phyloP scores from a whole-genome alignment of 1,284 basidiomycete genomes.

The Coriolopsis trogii region DNA sequence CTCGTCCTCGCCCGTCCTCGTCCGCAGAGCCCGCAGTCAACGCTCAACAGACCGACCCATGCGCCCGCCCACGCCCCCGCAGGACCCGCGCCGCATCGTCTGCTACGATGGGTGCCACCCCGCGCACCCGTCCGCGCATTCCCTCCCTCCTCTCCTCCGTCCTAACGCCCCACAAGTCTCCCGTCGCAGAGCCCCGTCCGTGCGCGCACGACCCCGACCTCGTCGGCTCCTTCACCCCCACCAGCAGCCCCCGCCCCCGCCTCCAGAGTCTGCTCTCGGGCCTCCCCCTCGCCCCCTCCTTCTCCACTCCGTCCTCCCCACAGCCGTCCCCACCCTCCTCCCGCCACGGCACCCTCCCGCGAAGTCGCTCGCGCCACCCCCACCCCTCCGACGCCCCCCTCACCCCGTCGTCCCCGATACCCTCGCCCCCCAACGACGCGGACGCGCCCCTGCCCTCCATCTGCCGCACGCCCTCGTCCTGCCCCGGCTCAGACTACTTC shows the following conservation, averaged over 20 bases:
- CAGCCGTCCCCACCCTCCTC: conserved; percentile 1
- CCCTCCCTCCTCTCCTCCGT: conserved; percentile 25
- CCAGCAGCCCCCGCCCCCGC: conserved; percentile 29
- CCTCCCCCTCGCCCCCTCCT: neutral
- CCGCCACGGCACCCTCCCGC: neutral
- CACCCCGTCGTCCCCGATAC: neutral
- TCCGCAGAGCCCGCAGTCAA: neutral
- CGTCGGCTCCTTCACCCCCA: conserved; percentile 34
- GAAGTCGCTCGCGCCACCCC: conserved; percentile 3
- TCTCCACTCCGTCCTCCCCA: conserved; percentile 9
- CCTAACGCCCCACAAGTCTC: conserved; percentile 18
- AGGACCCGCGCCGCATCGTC: conserved; percentile 18
- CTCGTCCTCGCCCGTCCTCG: neutral
- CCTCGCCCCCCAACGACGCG: conserved; percentile 1
- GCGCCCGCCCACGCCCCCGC: neutral
- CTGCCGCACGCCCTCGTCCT: conserved; percentile 35
- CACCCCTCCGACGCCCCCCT: conserved; percentile 1
- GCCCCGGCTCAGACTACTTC: conserved; percentile 34
- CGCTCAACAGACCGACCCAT: too few species aligned
- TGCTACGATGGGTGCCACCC: conserved; percentile 1
- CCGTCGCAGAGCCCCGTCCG: conserved; percentile 20
- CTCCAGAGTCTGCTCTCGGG: conserved; percentile 27
- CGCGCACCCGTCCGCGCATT: conserved; percentile 6
- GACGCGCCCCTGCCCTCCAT: conserved; percentile 34
- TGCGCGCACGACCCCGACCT: conserved; percentile 24